phyloP scores from a whole-genome alignment of 495 filamentous ascomycete species.

The Talaromyces stipitatus region DNA sequence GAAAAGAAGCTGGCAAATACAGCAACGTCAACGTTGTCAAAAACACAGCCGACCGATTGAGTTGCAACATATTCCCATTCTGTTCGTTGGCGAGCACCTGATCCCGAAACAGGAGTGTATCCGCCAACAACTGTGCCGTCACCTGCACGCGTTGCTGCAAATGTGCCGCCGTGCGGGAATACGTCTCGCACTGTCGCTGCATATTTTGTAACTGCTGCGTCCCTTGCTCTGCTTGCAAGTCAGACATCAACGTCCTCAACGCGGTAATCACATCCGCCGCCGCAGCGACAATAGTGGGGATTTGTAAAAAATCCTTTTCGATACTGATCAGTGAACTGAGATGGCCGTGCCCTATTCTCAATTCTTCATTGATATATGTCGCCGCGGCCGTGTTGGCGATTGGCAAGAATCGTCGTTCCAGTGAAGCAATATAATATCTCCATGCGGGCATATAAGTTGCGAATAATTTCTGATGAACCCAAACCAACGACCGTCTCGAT shows the following conservation, averaged over 20 bases:
- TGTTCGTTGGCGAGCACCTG: constrained; percentile 26
- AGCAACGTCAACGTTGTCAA: constrained; percentile 35
- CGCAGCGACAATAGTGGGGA: constrained; percentile 14
- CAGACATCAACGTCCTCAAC: constrained; percentile 8
- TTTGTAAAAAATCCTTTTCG: constrained; percentile 4
- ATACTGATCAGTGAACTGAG: constrained; percentile 1
- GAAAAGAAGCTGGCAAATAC: constrained; percentile 36
- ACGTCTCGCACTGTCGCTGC: constrained; percentile 8
- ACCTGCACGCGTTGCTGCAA: constrained; percentile 23
- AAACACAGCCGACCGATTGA: constrained; percentile 33
- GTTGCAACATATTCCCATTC: constrained; percentile 29
- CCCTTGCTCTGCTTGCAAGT: not conserved
- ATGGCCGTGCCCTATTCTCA: constrained; percentile 23
- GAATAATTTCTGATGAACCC: constrained; percentile 29
- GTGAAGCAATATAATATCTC: constrained; percentile 27
- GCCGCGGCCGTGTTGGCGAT: constrained; percentile 16
- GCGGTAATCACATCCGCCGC: constrained; percentile 17
- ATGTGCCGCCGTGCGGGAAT: constrained; percentile 20
- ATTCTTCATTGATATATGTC: constrained; percentile 22
- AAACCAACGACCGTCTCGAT: constrained; percentile 9
- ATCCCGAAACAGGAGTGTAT: constrained; percentile 30
- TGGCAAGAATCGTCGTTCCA: constrained; percentile 26
- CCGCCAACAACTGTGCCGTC: constrained; percentile 23
- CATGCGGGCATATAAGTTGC: constrained; percentile 29
- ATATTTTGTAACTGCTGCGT: constrained; percentile 1